Percentiles rank a stretch among this genome's conserved stretches.
These are phyloP conservation scores for Pseudotulostoma volvatum DNA, from an alignment of 495 filamentous ascomycete species.

Conservation along the genomic window DNA sequence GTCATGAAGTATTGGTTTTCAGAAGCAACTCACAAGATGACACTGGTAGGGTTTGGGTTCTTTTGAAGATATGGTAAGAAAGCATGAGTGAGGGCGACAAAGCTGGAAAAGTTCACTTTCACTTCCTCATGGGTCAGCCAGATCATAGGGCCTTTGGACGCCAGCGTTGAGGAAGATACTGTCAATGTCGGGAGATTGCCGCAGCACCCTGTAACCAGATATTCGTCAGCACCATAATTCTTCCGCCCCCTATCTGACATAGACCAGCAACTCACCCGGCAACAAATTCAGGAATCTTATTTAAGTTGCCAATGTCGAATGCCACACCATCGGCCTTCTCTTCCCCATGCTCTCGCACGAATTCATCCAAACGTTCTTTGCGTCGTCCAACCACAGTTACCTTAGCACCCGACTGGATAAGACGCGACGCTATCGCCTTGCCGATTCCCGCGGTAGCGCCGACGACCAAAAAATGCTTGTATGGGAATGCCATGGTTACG, in stretches of 20 bases:
- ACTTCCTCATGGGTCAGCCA: slow-evolving; percentile 47
- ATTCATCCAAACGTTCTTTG: slow-evolving; percentile 45
- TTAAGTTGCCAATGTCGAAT: slow-evolving; percentile 50
- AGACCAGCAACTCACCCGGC: slow-evolving; percentile 17
- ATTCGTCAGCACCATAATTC: too few relatives aligned
- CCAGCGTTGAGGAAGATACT: slow-evolving; percentile 27
- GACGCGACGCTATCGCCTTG: slow-evolving; percentile 41
- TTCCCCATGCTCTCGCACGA: slow-evolving; percentile 40
- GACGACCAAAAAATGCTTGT: slow-evolving; percentile 31
- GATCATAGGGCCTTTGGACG: slow-evolving; percentile 40
- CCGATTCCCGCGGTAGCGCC: slow-evolving; percentile 64
- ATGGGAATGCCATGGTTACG: not conserved
- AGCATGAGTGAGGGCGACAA: slow-evolving; percentile 40
- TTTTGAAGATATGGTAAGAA: slow-evolving; percentile 48
- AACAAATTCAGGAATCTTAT: slow-evolving; percentile 36
- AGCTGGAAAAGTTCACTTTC: slow-evolving; percentile 50
- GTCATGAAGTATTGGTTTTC: too few relatives aligned
- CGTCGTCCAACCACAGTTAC: slow-evolving; percentile 50
- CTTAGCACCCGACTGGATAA: slow-evolving; percentile 42
- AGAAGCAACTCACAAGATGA: slow-evolving; percentile 13
- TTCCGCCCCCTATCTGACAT: too few relatives aligned
- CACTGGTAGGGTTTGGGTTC: slow-evolving; percentile 18
- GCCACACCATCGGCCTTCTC: slow-evolving; percentile 34
- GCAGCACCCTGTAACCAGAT: slow-evolving; percentile 28
- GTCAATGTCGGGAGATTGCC: slow-evolving; percentile 36